These are phyloP conservation scores for Sutorius australiensis DNA, from an alignment of 768 basidiomycete species.

Conservation along the genomic window DNA sequence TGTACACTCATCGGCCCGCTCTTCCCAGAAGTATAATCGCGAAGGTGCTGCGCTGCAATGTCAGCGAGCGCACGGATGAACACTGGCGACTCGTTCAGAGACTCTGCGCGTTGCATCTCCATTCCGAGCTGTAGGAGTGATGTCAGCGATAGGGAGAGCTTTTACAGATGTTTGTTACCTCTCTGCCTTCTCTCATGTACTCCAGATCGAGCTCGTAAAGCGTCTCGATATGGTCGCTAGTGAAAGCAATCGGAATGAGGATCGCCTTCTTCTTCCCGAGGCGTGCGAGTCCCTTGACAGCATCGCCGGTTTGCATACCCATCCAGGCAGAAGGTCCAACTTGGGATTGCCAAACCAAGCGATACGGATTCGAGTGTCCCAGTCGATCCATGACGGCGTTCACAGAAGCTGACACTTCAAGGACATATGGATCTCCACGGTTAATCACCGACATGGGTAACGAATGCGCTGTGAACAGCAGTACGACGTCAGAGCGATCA, in stretches of 20 bases:
- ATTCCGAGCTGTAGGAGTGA: constrained; percentile 70
- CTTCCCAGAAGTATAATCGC: constrained; percentile 52
- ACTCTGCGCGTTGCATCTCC: constrained; percentile 83
- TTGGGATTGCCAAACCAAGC: constrained; percentile 96
- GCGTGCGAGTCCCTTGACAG: constrained; percentile 81
- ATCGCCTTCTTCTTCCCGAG: constrained; percentile 74
- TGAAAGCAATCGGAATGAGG: constrained; percentile 95
- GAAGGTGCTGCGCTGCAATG: constrained; percentile 77
- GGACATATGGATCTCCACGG: constrained; percentile 95
- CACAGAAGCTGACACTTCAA: constrained; percentile 93
- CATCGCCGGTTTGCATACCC: constrained; percentile 92
- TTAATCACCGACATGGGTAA: constrained; percentile 98
- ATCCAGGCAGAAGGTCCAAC: constrained; percentile 98
- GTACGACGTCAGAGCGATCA: constrained; percentile 66
- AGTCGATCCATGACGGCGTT: constrained; percentile 90
- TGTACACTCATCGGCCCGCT: constrained; percentile 69
- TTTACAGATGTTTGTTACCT: constrained; percentile 50
- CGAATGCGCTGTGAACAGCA: constrained; percentile 97
- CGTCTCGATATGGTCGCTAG: constrained; percentile 98
- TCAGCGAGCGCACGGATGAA: constrained; percentile 95
- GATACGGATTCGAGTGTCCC: constrained; percentile 76
- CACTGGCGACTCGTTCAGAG: constrained; percentile 92
- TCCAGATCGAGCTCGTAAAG: constrained; percentile 95
- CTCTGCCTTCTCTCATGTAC: constrained; percentile 84
- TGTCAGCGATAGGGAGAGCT: neutral